Evolutionary conservation across 2,329 filamentous ascomycete genomes (phyloP), one percentile per base, ranked within the genome.

Genomic region (Hymenoscyphus repandus): DNA sequence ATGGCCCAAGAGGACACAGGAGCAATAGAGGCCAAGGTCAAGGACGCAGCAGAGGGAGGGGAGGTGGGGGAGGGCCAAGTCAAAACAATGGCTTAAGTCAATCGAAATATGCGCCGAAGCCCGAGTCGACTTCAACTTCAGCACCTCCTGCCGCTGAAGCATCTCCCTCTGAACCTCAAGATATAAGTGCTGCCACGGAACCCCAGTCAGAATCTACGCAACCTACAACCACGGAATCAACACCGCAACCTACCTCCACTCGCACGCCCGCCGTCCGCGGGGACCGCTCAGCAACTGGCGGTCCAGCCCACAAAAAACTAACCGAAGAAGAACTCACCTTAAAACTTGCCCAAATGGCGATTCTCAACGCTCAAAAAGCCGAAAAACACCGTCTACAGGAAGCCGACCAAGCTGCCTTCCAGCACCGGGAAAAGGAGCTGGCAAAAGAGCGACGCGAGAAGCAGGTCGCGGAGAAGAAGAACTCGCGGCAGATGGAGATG

Each of bases 301-400:
- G 76, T 1, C 55, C 76, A 2, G 72, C 71, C 45, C 68, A 80
- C 66, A 76, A 78, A 2, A 83, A 83, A 66, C 74, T 86, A 40
- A 85, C 81, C 1, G 82, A 86, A 62, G 78, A 76, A 56, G 77
- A 86, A 64, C 73, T 87, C 6, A 74, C 73, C 3, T 77, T 75
- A 41, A 79, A 80, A 54, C 77, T 87, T 53, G 79, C 77, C 6
- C 72, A 74, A 33, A 85, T 84, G 59, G 75, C 76, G 55, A 73
- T 83, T 57, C 78, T 82, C 51, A 85, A 83, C 47, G 77, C 76
- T 5, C 74, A 77, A 45, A 72, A 80, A 12, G 73, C 75, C 7
- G 80, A 78, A 7, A 79, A 80, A 0, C 81, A 86, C 62, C 78
- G 77, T 1, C 75, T 81, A 22, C 81, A 82, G n/a, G 79, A 86